Evolutionary conservation across 495 filamentous ascomycete species (phyloP).

Genomic region (Penicillium angulare): DNA sequence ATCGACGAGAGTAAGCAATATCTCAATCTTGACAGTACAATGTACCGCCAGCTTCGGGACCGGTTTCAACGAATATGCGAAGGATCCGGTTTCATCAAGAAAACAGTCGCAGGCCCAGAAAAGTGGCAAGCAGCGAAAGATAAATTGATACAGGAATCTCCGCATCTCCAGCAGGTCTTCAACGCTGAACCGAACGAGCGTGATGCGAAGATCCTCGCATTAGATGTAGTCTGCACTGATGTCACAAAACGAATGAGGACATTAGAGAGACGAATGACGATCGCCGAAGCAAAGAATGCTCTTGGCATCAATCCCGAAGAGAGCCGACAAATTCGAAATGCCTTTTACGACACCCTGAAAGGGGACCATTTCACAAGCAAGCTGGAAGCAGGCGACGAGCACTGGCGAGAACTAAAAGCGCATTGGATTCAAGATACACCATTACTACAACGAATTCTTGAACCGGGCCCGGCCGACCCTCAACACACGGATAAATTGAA

Average conservation of each 20-base stretch:
- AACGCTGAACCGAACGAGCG: conserved; percentile 45
- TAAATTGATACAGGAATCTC: conserved; percentile 61
- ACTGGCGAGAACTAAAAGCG: conserved; percentile 68
- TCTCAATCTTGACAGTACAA: conserved; percentile 59
- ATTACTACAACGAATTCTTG: conserved; percentile 56
- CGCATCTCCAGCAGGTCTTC: conserved; percentile 67
- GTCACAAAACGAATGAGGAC: conserved; percentile 78
- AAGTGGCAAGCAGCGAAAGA: conserved; percentile 72
- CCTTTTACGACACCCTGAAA: conserved; percentile 66
- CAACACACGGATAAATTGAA: conserved; percentile 56
- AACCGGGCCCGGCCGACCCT: conserved; percentile 53
- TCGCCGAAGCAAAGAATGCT: conserved; percentile 70
- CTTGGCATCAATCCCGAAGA: conserved; percentile 72
- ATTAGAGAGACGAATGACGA: conserved; percentile 58
- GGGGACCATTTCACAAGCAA: conserved; percentile 72
- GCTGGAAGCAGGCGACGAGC: conserved; percentile 65
- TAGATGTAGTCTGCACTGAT: conserved; percentile 79
- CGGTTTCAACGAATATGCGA: conserved; percentile 70
- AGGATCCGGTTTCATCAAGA: conserved; percentile 64
- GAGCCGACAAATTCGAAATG: conserved; percentile 61
- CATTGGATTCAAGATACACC: conserved; percentile 63
- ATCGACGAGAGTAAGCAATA: conserved; percentile 75
- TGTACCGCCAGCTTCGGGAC: conserved; percentile 62
- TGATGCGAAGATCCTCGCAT: conserved; percentile 59
- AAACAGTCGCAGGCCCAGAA: conserved; percentile 69